Conservation (phyloP, 768 basidiomycete genomes). For the Russula vinacea region DNA sequence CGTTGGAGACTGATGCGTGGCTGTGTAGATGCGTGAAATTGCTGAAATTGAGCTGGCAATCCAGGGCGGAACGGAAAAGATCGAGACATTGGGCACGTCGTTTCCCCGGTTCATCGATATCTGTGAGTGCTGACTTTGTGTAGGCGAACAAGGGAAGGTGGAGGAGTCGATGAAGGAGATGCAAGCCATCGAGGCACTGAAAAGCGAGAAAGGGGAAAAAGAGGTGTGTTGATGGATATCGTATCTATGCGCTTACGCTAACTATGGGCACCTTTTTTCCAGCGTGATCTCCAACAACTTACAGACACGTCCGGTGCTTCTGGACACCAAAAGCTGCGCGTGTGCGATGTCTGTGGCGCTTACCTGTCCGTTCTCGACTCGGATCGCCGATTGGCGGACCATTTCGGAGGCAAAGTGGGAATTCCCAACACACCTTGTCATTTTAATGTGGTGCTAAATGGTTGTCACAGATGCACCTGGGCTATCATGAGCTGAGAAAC, state of each 20-base stretch:
- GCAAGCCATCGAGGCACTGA: constrained; percentile 95
- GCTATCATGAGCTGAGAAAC: constrained; percentile 96
- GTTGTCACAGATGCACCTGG: constrained; percentile 84
- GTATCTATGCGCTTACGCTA: neutral
- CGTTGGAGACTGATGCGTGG: neutral
- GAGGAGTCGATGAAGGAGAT: constrained; percentile 99
- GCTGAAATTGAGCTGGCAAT: constrained; percentile 99
- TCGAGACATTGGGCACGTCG: constrained; percentile 79
- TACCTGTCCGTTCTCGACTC: constrained; percentile 97
- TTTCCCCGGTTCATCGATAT: constrained; percentile 11
- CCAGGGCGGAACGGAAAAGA: constrained; percentile 98
- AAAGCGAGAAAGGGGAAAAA: constrained; percentile 93
- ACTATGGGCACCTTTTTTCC: constrained; percentile 3
- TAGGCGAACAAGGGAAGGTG: constrained; percentile 98
- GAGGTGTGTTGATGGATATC: constrained; percentile 55
- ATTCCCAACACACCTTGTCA: neutral
- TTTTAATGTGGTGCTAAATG: neutral
- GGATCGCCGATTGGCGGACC: constrained; percentile 96
- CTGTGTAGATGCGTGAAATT: constrained; percentile 89
- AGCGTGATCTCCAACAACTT: constrained; percentile 92
- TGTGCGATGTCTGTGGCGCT: constrained; percentile 99
- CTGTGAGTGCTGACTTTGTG: constrained; percentile 12
- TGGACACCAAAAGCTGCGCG: constrained; percentile 98
- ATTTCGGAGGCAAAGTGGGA: constrained; percentile 97
- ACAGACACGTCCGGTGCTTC: constrained; percentile 98